Conservation (phyloP, 352 stramenopile species). For the Pelagophyceae sp. region DNA sequence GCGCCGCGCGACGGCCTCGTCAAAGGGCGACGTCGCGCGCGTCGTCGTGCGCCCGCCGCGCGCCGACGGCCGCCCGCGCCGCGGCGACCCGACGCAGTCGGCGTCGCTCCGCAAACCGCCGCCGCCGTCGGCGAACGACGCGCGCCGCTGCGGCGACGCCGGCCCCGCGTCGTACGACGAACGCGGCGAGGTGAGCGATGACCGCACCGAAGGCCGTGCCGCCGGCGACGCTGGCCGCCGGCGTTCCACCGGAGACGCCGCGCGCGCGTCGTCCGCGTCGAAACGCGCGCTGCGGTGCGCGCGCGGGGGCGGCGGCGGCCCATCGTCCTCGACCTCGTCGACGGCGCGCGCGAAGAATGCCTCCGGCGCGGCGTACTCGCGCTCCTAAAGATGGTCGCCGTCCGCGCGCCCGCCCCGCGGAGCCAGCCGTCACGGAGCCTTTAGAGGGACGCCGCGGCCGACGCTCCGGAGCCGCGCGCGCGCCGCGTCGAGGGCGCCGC, state of each 20-base stretch:
- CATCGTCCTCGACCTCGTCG: too few relatives aligned
- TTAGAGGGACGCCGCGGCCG: too few relatives aligned
- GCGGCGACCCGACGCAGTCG: slow-evolving; percentile 10
- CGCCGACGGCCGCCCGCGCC: not conserved
- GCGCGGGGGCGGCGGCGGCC: not conserved
- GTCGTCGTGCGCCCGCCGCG: not conserved
- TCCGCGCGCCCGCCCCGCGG: too few relatives aligned
- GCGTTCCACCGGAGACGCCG: not conserved
- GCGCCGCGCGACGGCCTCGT: not conserved
- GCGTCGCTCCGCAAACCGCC: too few relatives aligned
- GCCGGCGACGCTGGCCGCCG: not conserved
- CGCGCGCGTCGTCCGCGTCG: not conserved
- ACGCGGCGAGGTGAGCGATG: not conserved
- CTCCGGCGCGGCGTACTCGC: too few relatives aligned
- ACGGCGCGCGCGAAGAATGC: too few relatives aligned
- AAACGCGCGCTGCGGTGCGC: not conserved
- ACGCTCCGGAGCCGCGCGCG: not conserved
- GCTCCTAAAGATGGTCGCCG: too few relatives aligned
- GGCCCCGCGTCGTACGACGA: not conserved
- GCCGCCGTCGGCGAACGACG: not conserved
- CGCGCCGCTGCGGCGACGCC: not conserved
- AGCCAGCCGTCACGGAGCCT: too few relatives aligned
- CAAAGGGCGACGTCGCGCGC: slow-evolving; percentile 4
- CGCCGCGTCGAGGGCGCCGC: not conserved
- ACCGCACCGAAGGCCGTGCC: not conserved